Evolutionary conservation across 495 filamentous ascomycete species (phyloP).

Genomic region (Podospora pseudocomata): DNA sequence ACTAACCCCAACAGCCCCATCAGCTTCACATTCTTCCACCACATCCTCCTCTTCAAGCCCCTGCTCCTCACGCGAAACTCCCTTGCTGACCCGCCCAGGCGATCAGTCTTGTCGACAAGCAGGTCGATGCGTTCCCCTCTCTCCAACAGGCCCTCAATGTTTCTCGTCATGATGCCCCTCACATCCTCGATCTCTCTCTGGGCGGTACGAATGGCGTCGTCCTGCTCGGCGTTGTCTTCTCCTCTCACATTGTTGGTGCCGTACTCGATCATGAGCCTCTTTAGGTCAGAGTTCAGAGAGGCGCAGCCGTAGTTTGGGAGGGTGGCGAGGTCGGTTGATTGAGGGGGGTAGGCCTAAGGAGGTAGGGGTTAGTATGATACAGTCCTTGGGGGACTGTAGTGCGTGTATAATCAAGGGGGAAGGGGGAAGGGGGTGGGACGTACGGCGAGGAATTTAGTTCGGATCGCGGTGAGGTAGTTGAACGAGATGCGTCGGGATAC

Average conservation of each 20-base stretch:
- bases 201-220: slow-evolving; percentile 66
- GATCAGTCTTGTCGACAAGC: slow-evolving; percentile 95
- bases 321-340: slow-evolving; percentile 62
- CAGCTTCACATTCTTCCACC: slow-evolving; percentile 98
- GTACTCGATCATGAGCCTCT: slow-evolving; percentile 75
- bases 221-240: slow-evolving; percentile 50
- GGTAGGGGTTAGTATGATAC: too few relatives aligned
- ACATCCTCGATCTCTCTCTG: slow-evolving; percentile 90
- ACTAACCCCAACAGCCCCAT: slow-evolving; percentile 85
- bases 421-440: too few relatives aligned
- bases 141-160: slow-evolving; percentile 95
- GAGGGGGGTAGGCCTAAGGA: slow-evolving; percentile 51
- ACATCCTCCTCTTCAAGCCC: slow-evolving; percentile 87
- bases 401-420: too few relatives aligned
- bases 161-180: slow-evolving; percentile 95
- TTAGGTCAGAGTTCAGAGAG: slow-evolving; percentile 76
- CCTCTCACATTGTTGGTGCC: slow-evolving; percentile 70
- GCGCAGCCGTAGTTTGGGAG: slow-evolving; percentile 88
- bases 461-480: slow-evolving; percentile 87
- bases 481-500: slow-evolving; percentile 87
- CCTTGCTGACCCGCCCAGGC: slow-evolving; percentile 76
- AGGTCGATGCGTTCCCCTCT: slow-evolving; percentile 92
- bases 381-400: too few relatives aligned
- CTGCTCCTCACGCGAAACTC: slow-evolving; percentile 86
- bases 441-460: slow-evolving; percentile 76